phyloP scores from a whole-genome alignment of 306 rosid species.

The Hylodesmum podocarpum region DNA sequence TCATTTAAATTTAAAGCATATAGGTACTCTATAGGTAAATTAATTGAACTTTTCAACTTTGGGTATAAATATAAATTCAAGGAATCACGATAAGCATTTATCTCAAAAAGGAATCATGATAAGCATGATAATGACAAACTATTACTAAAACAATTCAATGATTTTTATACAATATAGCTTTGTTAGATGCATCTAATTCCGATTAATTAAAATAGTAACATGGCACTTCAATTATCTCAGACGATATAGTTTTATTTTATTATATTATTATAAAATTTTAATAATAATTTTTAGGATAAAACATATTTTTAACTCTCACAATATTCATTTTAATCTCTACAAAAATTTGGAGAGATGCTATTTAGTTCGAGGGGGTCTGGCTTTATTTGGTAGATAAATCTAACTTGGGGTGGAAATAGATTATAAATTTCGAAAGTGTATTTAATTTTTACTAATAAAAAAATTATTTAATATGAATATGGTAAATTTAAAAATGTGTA shows the following conservation, averaged over 20 bases:
- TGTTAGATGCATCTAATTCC: not conserved
- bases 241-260: not conserved
- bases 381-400: too few relatives aligned
- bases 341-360: too few relatives aligned
- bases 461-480: too few relatives aligned
- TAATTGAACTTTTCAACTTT: not conserved
- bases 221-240: not conserved
- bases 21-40: not conserved
- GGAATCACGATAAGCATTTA: not conserved
- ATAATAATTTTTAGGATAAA: too few relatives aligned
- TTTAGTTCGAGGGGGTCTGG: too few relatives aligned
- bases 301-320: too few relatives aligned
- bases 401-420: too few relatives aligned
- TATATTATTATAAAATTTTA: too few relatives aligned
- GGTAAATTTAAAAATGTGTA: too few relatives aligned
- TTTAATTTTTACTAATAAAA: too few relatives aligned
- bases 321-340: too few relatives aligned
- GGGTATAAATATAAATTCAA: not conserved
- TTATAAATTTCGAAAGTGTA: too few relatives aligned
- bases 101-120: not conserved
- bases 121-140: not conserved
- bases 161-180: not conserved
- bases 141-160: not conserved
- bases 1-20: not conserved
- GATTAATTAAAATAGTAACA: not conserved